These are phyloP conservation scores for Kodamaea nitidulidarum DNA, from an alignment of 805 yeast species.

Conservation along the genomic window DNA sequence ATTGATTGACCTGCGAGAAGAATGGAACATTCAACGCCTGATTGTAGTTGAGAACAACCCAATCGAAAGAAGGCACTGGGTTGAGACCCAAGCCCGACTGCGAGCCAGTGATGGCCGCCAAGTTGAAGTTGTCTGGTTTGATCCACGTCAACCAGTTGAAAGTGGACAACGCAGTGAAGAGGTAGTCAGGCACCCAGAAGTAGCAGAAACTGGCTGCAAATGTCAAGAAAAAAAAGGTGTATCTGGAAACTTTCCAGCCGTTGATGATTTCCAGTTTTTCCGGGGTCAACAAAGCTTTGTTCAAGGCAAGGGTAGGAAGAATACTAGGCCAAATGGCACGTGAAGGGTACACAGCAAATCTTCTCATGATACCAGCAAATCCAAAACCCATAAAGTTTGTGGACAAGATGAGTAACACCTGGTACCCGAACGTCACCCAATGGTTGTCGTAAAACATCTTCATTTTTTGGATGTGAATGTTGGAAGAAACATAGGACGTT, in stretches of 20 bases:
- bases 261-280: conserved; percentile 25
- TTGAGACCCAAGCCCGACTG: conserved; percentile 26
- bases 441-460: conserved; percentile 18
- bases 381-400: conserved; percentile 30
- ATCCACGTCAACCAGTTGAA: conserved; percentile 34
- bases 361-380: conserved; percentile 27
- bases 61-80: conserved; percentile 28
- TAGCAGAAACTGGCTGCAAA: conserved; percentile 19
- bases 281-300: conserved; percentile 22
- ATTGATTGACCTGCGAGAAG: conserved; percentile 22
- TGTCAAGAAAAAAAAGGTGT: conserved; percentile 16
- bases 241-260: conserved; percentile 32
- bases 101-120: conserved; percentile 24
- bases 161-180: conserved; percentile 22
- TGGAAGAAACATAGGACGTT: conserved; percentile 17
- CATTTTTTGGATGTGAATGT: conserved; percentile 13
- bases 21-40: conserved; percentile 20
- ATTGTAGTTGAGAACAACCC: conserved; percentile 20
- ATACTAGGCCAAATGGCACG: conserved; percentile 50
- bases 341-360: conserved; percentile 45
- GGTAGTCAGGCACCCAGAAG: conserved; percentile 28
- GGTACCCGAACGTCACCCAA: conserved; percentile 29
- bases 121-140: conserved; percentile 21
- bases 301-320: conserved; percentile 29
- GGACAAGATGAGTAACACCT: conserved; percentile 19